Evolutionary conservation across 106 monocot genomes (phyloP).

Genomic region (Iris macrosiphon): DNA sequence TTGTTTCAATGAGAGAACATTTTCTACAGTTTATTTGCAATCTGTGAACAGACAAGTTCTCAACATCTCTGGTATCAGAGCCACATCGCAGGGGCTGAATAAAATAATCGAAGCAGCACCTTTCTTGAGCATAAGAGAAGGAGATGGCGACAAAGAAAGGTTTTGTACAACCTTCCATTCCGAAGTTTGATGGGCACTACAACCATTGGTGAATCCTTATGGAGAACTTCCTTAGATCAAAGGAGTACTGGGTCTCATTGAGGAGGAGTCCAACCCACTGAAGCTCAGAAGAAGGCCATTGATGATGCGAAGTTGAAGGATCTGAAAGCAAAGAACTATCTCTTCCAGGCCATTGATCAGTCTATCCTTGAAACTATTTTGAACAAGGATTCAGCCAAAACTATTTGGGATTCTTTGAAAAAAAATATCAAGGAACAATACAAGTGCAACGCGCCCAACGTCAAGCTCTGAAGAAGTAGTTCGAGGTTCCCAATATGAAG

Average conservation of each 20-base stretch:
- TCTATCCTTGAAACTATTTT: not conserved
- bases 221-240: not conserved
- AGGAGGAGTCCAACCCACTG: not conserved
- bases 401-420: not conserved
- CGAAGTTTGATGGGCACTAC: constrained; percentile 1
- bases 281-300: not conserved
- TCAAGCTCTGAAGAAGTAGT: no score
- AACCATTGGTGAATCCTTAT: not conserved
- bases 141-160: not conserved
- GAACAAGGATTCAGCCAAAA: not conserved
- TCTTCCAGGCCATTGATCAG: not conserved
- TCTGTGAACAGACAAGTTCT: no score
- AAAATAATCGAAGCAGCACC: no score
- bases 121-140: no score
- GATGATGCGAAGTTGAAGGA: not conserved
- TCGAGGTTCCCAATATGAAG: no score
- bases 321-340: not conserved
- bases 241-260: not conserved
- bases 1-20: no score
- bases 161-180: not conserved
- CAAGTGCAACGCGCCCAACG: no score
- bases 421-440: no score
- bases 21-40: no score
- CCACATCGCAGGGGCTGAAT: no score
- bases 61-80: no score